Percentiles rank a stretch among this genome's conserved stretches.
Evolutionary conservation across 768 basidiomycete genomes (phyloP).

Genomic region (Suillus placidus): DNA sequence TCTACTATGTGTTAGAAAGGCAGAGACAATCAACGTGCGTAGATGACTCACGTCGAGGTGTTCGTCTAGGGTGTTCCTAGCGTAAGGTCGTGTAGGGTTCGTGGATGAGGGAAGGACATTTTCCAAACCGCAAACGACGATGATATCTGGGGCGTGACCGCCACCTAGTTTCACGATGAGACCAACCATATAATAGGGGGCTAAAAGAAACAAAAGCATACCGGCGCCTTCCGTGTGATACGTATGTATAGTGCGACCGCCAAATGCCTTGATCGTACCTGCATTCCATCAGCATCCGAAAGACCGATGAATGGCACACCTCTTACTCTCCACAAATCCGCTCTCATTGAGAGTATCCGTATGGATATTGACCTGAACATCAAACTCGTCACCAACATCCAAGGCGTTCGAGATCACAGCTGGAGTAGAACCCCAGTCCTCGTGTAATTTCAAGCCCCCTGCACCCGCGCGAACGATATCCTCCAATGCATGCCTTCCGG

Average conservation of each 20-base stretch:
- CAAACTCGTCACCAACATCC: constrained; percentile 84
- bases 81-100: constrained; percentile 93
- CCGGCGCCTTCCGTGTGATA: constrained; percentile 98
- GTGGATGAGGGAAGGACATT: constrained; percentile 97
- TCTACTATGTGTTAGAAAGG: constrained; percentile 50
- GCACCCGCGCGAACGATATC: constrained; percentile 87
- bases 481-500: constrained; percentile 69
- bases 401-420: constrained; percentile 76
- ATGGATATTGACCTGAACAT: constrained; percentile 97
- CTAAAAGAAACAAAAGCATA: constrained; percentile 24
- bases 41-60: constrained; percentile 81
- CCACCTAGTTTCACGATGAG: constrained; percentile 54
- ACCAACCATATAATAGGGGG: not conserved
- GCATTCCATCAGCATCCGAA: constrained; percentile 14
- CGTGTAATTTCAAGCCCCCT: constrained; percentile 90
- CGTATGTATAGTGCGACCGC: constrained; percentile 89
- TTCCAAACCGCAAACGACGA: constrained; percentile 87
- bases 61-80: constrained; percentile 91
- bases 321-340: constrained; percentile 90
- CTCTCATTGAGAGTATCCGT: constrained; percentile 98
- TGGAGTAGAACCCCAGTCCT: constrained; percentile 96
- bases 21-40: not conserved
- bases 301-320: not conserved
- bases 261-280: constrained; percentile 92
- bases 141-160: constrained; percentile 97